These are phyloP conservation scores for Curvularia sp. DNA, from an alignment of 2,329 filamentous ascomycete genomes.

Conservation along the genomic window DNA sequence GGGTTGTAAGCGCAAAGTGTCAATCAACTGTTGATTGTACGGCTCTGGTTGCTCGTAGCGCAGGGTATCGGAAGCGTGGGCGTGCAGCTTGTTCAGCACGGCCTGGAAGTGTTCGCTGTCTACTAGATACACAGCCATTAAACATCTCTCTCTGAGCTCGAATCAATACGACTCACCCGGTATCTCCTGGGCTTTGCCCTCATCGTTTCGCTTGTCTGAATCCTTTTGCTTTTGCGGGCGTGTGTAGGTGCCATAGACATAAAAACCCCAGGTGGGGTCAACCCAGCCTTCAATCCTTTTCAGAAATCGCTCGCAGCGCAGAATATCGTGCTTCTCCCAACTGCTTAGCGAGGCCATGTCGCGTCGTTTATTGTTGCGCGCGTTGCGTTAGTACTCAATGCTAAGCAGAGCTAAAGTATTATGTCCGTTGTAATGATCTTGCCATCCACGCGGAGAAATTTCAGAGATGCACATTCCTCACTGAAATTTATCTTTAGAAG, in stretches of 20 bases:
- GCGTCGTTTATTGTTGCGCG: neutral
- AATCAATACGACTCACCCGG: neutral
- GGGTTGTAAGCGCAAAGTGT: constrained; percentile 8
- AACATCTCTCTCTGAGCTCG: neutral
- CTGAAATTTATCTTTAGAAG: no score
- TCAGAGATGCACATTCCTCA: no score
- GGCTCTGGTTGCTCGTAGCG: constrained; percentile 11
- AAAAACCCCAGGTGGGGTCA: constrained; percentile 8
- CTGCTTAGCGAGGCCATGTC: constrained; percentile 7
- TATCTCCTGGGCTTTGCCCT: neutral
- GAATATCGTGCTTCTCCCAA: constrained; percentile 5
- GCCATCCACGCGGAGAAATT: no score
- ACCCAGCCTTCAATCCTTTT: neutral
- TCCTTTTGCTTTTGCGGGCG: constrained; percentile 7
- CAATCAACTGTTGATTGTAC: constrained; percentile 15
- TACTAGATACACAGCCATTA: constrained; percentile 2
- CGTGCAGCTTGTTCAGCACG: constrained; percentile 6
- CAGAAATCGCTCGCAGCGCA: constrained; percentile 7
- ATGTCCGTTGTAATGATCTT: no score
- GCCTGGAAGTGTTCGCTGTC: constrained; percentile 9
- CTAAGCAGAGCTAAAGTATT: no score
- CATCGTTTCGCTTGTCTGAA: neutral
- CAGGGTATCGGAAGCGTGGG: constrained; percentile 5
- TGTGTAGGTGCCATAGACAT: constrained; percentile 10
- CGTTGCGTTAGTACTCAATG: no score